phyloP scores from a whole-genome alignment of 352 stramenopile genomes.

The Phytophthora meadii region DNA sequence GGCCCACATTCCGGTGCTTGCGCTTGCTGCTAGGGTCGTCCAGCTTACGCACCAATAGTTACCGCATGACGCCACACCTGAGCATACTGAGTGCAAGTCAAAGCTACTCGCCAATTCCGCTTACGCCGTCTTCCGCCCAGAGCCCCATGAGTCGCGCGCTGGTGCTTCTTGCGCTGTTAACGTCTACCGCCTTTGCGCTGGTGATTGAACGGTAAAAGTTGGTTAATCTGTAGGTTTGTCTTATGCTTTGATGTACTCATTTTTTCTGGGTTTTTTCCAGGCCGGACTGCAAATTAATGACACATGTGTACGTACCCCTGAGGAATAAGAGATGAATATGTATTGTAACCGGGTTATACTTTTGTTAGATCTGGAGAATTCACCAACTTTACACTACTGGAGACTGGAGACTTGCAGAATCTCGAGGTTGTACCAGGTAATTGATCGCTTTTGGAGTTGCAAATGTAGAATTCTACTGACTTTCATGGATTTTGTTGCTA shows the following conservation, averaged over 20 bases:
- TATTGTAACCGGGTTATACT: constrained; percentile 7
- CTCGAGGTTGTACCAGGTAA: constrained; percentile 58
- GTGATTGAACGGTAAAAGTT: constrained; percentile 53
- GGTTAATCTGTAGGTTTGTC: background rate
- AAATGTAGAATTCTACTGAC: background rate
- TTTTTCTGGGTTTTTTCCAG: constrained; percentile 38
- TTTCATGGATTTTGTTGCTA: constrained; percentile 14
- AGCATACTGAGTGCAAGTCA: constrained; percentile 30
- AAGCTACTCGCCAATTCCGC: constrained; percentile 7
- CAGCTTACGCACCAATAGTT: constrained; percentile 9
- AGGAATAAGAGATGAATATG: background rate
- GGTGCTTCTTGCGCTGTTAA: constrained; percentile 27
- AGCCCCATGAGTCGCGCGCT: constrained; percentile 28
- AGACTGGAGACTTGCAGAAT: constrained; percentile 36
- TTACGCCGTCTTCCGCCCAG: constrained; percentile 15
- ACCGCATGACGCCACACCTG: constrained; percentile 23
- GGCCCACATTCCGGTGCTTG: constrained; percentile 15
- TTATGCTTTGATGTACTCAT: background rate
- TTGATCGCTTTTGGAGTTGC: background rate
- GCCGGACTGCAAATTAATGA: constrained; percentile 60
- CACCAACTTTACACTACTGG: constrained; percentile 62
- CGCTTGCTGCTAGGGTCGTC: constrained; percentile 16
- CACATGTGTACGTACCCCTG: constrained; percentile 65
- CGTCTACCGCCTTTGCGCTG: constrained; percentile 34
- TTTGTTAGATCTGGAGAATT: constrained; percentile 71